Base-by-base conservation (phyloP, 2,329 filamentous ascomycete species). In the Huntiella moniliformis region DNA sequence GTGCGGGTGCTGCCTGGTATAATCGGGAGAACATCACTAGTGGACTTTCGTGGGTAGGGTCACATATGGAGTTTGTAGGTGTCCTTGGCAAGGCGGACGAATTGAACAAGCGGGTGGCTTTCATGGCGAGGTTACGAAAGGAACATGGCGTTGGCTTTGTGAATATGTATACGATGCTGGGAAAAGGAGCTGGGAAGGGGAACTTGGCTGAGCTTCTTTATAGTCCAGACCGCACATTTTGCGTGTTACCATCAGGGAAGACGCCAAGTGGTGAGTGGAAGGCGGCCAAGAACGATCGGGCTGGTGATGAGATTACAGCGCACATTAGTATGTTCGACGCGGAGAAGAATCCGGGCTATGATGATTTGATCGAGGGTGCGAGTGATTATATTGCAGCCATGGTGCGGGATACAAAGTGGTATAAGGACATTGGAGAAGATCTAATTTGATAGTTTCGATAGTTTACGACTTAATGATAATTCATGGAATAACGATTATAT, bases 61-160 rank as follows among this genome's bases (percentile, higher is more conserved):
- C 83, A 33, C 91, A 98, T 61, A 74, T 98, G 18, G 83, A 91
- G 60, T 98, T 96, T 56, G 83, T 96, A 1, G 85, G 86, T 2
- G 92, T 85, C 56, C 71, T 98, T 5, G 81, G 82, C 41, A 77
- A 83, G n/a, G 77, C 76, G 4, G 81, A 87, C 54, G 86, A 94
- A 56, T 66, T 96, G 52, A 77, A 78, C 53, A 73, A 76, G 56
- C 75, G 91, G 31, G 69, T 94, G 7, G 64, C 67, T n/a, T 70
- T 66, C 50, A 67, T 95, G 58, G 67, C 73, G n/a, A 67, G 69
- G 49, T 64, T 87, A 15, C 69, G 76, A 32, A 60, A 66, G 39
- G 74, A 82, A 48, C 70, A 83, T 11, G 69, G 68, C 10, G 70
- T 95, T 11, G 82, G 82, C 2, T 93, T 87, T 57, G 77, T 77